Base-by-base conservation (phyloP, 1,284 basidiomycete genomes). In the Athelia psychrophila region DNA sequence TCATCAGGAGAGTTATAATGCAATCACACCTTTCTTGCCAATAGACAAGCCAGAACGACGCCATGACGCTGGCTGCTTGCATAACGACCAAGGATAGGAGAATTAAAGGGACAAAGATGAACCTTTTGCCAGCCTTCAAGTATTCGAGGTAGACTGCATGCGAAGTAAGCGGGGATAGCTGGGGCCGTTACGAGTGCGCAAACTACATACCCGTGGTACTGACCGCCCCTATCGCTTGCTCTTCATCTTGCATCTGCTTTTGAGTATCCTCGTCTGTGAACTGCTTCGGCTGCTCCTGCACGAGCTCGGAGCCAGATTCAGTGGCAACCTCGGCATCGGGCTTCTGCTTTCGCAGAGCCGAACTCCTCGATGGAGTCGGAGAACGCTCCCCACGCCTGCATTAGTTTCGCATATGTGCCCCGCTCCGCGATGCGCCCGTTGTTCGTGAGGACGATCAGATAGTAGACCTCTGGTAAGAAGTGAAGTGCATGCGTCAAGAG, bases 401-500 rank as follows among this genome's bases (percentile, higher is more conserved):
- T 81, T 30, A 95, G 75, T 54, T 86, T 83, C 2, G 72, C 63
- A 57, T 90, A 93, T 1, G 88, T 87, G 1, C 91, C 93, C 23
- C 79, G 77, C 68, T 95, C 93, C 10, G 77, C 79, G 52, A 96
- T 82, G 23, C 71, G 75, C 2, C 93, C 93, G 46, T 92, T 83
- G 15, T 80, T 75, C 35, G 91, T 66, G 25, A 82, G 80, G 60
- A 81, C 86, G 58, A 91, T 84, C n/a, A n/a, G n/a, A 60, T 86
- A 88, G 63, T 91, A 88, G n/a, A 90, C 86, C 55, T 86, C 75
- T 1, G 87, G 85, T 18, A 93, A 77, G 71, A 93, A 89, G 65
- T 93, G 89, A 5, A 93, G 75, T 0, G 88, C 90, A 60, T 93
- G 91, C 0, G 91, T 93, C 38, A 92, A 88, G 48, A 95, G 82